Evolutionary conservation across 139 green algal genomes (phyloP).

Genomic region (Trebouxia sp.): DNA sequence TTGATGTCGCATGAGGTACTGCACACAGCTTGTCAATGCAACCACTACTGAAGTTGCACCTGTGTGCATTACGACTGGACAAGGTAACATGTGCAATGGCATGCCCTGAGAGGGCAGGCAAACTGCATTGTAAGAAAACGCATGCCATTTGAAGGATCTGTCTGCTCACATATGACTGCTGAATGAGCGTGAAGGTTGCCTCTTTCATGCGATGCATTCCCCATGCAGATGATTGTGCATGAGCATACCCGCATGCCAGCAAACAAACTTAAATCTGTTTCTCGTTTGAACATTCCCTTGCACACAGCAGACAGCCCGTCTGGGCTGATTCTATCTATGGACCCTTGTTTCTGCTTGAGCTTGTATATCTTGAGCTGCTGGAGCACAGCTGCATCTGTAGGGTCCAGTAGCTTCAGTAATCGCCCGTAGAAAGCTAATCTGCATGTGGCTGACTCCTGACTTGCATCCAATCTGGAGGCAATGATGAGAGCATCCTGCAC

Average conservation of each 20-base stretch:
- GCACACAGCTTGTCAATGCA: no score
- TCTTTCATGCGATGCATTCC: no score
- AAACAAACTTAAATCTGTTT: conserved; percentile 88
- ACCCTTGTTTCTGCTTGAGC: conserved; percentile 74
- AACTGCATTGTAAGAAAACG: no score
- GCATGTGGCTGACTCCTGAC: conserved; percentile 71
- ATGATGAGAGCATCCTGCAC: conserved; percentile 80
- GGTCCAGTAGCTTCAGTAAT: conserved; percentile 55
- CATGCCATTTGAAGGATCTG: no score
- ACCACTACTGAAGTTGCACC: no score
- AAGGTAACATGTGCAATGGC: no score
- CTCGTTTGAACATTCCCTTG: conserved; percentile 91
- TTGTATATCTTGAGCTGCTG: conserved; percentile 76
- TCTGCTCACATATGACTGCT: no score
- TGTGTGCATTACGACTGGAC: no score
- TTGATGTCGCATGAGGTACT: no score
- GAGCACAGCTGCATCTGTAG: conserved; percentile 42
- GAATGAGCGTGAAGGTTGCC: no score
- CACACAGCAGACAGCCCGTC: conserved; percentile 77
- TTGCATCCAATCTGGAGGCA: conserved; percentile 82
- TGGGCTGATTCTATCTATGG: conserved; percentile 72
- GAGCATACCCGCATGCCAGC: conserved; percentile 59
- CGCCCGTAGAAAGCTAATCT: conserved; percentile 89
- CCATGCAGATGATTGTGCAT: not conserved
- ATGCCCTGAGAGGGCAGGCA: no score